Conservation (phyloP, 305 asterid species). For the Rubia tinctorum region DNA sequence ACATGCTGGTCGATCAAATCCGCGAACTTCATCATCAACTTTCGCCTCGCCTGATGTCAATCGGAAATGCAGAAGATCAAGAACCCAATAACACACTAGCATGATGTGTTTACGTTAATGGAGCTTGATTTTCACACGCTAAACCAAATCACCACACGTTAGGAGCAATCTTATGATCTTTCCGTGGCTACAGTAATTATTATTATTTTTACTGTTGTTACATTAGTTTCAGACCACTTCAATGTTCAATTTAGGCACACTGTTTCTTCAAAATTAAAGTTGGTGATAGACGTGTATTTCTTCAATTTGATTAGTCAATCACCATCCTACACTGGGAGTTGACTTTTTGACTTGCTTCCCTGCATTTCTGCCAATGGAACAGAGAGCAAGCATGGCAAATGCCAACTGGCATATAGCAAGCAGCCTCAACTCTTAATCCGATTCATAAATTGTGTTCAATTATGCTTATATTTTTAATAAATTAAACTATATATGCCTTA, state of each 20-base stretch:
- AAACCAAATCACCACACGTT: not conserved
- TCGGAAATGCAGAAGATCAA: not conserved
- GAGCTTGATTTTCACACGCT: too few relatives aligned
- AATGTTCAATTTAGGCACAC: too few relatives aligned
- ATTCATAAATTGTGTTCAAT: too few relatives aligned
- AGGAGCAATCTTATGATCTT: too few relatives aligned
- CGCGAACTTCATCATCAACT: slow-evolving; percentile 36
- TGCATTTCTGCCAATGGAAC: not conserved
- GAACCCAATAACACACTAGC: not conserved
- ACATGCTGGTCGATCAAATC: slow-evolving; percentile 31
- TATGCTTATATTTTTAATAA: too few relatives aligned
- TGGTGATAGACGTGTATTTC: not conserved
- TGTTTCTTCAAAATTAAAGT: not conserved
- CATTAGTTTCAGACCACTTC: too few relatives aligned
- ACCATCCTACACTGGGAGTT: not conserved
- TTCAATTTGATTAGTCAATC: not conserved
- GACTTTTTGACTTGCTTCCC: not conserved
- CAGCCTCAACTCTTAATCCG: too few relatives aligned
- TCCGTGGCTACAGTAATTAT: too few relatives aligned
- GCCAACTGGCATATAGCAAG: not conserved
- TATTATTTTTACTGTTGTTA: too few relatives aligned
- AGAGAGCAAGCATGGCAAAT: not conserved
- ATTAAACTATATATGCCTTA: too few relatives aligned
- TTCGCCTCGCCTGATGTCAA: slow-evolving; percentile 32
- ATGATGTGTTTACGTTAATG: not conserved